phyloP scores from a whole-genome alignment of 164 flowering plant genomes.

The Tetracentron sinense region DNA sequence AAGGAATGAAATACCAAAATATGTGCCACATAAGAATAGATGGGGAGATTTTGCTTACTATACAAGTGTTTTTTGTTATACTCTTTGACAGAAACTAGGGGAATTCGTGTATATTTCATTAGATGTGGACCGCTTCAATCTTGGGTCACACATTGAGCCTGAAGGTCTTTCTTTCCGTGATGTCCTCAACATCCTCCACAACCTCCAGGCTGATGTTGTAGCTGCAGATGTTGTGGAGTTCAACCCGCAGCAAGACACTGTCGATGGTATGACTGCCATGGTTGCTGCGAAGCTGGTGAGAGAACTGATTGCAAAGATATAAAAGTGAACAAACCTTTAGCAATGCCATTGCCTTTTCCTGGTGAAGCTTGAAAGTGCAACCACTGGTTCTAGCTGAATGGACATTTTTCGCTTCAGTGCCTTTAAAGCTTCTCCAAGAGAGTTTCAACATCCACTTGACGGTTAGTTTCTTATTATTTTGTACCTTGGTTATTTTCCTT shows the following conservation, averaged over 20 bases:
- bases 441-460: too few species aligned
- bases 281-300: constrained; percentile 98
- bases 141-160: constrained; percentile 96
- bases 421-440: too few species aligned
- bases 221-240: constrained; percentile 97
- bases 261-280: constrained; percentile 99
- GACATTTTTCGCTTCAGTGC: too few species aligned
- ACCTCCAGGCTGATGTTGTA: constrained; percentile 83
- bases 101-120: constrained; percentile 90
- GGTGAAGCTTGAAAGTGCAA: background rate
- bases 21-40: too few species aligned
- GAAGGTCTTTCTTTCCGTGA: constrained; percentile 97
- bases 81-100: constrained; percentile 75
- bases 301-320: constrained; percentile 83
- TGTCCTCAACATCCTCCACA: constrained; percentile 89
- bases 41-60: too few species aligned
- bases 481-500: too few species aligned
- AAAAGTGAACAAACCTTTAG: constrained; percentile 26
- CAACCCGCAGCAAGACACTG: constrained; percentile 98
- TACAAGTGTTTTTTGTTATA: background rate
- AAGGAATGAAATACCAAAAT: too few species aligned
- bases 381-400: background rate
- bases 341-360: background rate
- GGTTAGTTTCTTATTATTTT: too few species aligned
- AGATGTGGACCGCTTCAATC: constrained; percentile 91